Percentiles rank a stretch among this genome's conserved stretches.
Conservation (phyloP, 495 filamentous ascomycete genomes). For the Lasiosphaeria miniovina region DNA sequence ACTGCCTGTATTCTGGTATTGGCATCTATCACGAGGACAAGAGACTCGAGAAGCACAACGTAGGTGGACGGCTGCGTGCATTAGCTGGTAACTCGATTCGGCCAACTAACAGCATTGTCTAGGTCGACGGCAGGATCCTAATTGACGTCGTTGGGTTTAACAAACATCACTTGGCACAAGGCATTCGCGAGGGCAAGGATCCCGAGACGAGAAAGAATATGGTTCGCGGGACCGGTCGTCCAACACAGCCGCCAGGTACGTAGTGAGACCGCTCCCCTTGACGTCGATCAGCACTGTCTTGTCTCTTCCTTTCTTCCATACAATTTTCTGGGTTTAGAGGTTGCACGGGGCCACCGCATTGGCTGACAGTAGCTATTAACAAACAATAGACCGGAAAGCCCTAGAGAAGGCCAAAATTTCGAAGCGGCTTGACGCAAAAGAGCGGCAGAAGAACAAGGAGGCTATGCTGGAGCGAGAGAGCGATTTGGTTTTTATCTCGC, state of each 20-base stretch:
- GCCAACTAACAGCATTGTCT: neutral
- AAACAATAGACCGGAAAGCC: neutral
- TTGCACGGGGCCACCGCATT: no score
- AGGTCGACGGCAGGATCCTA: constrained; percentile 32
- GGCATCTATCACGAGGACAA: constrained; percentile 20
- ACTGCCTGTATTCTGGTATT: constrained; percentile 32
- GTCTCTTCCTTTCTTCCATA: no score
- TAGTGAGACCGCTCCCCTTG: neutral
- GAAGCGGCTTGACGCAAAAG: constrained; percentile 21
- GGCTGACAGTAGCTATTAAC: no score
- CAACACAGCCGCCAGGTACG: neutral
- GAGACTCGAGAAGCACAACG: constrained; percentile 23
- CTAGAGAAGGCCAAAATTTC: constrained; percentile 2
- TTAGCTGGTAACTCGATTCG: neutral
- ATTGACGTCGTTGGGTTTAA: constrained; percentile 38
- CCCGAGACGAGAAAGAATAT: constrained; percentile 12
- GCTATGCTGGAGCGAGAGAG: constrained; percentile 21
- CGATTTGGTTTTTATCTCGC: constrained; percentile 32
- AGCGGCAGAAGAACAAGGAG: constrained; percentile 29
- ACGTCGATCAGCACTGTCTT: no score
- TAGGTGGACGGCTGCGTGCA: neutral
- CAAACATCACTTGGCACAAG: constrained; percentile 32
- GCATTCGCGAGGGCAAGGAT: constrained; percentile 21
- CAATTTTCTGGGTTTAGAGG: no score
- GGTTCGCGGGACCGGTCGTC: constrained; percentile 7